Percentiles rank a stretch among this genome's conserved stretches.
phyloP scores from a whole-genome alignment of 1,284 basidiomycete species.

The Chondrostereum purpureum region DNA sequence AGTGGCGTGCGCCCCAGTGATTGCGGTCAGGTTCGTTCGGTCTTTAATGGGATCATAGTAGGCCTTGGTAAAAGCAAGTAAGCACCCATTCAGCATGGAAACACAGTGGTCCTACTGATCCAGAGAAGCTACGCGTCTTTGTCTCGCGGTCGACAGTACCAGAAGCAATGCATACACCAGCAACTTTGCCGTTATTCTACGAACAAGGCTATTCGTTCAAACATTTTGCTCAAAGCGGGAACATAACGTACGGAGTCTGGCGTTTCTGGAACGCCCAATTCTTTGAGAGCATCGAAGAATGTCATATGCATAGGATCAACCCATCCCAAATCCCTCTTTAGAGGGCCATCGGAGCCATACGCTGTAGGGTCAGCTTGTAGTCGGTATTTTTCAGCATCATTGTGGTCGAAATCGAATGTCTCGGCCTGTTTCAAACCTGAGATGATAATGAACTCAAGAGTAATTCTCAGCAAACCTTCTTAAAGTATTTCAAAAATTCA shows the following conservation, averaged over 20 bases:
- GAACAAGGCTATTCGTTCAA: not conserved
- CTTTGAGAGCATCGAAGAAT: slow-evolving; percentile 12
- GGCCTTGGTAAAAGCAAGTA: slow-evolving; percentile 3
- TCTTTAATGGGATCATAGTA: slow-evolving; percentile 8
- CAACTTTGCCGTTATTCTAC: slow-evolving; percentile 14
- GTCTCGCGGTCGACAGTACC: slow-evolving; percentile 15
- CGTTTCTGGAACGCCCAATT: slow-evolving; percentile 10
- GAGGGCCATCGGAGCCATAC: slow-evolving; percentile 8
- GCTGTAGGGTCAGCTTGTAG: not conserved
- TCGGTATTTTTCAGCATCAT: slow-evolving; percentile 5
- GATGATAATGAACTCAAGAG: not conserved
- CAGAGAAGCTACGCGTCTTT: slow-evolving; percentile 7
- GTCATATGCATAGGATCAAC: slow-evolving; percentile 4
- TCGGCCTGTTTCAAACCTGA: not conserved
- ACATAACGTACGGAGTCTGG: slow-evolving; percentile 8
- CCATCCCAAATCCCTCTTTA: not conserved
- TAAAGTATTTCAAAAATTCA: slow-evolving; percentile 17
- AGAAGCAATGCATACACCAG: slow-evolving; percentile 15
- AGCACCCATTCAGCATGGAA: slow-evolving; percentile 1
- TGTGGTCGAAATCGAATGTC: slow-evolving; percentile 1
- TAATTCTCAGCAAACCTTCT: slow-evolving; percentile 15
- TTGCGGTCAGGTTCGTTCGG: not conserved
- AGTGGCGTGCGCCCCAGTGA: slow-evolving; percentile 5
- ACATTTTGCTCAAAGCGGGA: not conserved
- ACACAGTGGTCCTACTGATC: slow-evolving; percentile 1